Evolutionary conservation across 1,284 basidiomycete genomes (phyloP), one percentile per base, ranked within the genome.

Genomic region (Sporisorium iseilematis-ciliati): DNA sequence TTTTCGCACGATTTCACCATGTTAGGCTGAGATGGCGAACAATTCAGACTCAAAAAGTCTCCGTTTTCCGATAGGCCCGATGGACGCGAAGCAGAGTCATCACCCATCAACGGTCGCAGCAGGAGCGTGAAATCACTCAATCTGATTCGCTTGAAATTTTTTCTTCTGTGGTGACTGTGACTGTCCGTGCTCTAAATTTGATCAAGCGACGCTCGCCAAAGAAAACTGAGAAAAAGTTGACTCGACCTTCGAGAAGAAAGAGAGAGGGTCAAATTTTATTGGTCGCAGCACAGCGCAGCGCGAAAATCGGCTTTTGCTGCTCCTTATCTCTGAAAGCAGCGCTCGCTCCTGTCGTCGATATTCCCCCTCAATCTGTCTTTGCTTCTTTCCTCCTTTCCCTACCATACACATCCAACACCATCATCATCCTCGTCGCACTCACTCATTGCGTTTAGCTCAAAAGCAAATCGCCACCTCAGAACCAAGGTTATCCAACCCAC

Each of bases 61-160:
- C 35, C 16, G 4, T 14, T 16, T 38, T 12, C 35, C 35, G 35
- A 38, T 16, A 38, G 16, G 12, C 2, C 35, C 35, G 14, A 38
- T 16, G 4, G 10, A 14, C 14, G 35, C 35, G 35, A 2, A 38
- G 35, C 18, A 49, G 48, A 29, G 48, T 49, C 26, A 49, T 31
- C n/a, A 31, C 4, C 29, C 43, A 14, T 29, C 48, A 18, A 29
- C 7, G 16, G 46, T 23, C 18, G 12, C 20, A 45, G 23, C 2
- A 29, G 5, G 31, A 38, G 35, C 35, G 35, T 38, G 35, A 45
- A 56, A 38, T 38, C n/a, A 26, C 18, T 20, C 45, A 57, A 43
- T 52, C 23, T 68, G 66, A 64, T 69, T 69, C 61, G 66, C 42
- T 40, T 26, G 50, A 48, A 59, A 51, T 63, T 69, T 63, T 59